Percentiles rank a stretch among this genome's conserved stretches.
Conservation (phyloP, 495 filamentous ascomycete species). For the Xylaria flabelliformis region DNA sequence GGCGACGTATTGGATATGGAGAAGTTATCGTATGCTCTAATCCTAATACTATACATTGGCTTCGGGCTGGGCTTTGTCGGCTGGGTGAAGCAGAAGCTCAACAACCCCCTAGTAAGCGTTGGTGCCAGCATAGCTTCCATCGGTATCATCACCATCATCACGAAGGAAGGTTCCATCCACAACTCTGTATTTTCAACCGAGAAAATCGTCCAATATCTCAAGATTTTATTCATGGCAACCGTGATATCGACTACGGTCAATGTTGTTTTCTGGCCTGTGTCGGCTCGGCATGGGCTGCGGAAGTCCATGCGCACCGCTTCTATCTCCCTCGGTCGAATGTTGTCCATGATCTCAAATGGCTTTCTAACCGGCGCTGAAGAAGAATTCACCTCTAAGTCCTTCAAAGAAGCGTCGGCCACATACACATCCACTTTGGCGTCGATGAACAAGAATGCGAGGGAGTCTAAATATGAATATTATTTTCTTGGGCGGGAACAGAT, state of each 20-base stretch:
- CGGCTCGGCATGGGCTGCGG: constrained; percentile 76
- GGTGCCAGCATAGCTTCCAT: constrained; percentile 90
- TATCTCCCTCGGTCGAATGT: constrained; percentile 77
- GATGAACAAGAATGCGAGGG: constrained; percentile 80
- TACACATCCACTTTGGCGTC: constrained; percentile 74
- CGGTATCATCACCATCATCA: constrained; percentile 88
- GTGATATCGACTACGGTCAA: constrained; percentile 76
- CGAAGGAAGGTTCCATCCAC: constrained; percentile 89
- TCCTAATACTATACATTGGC: constrained; percentile 86
- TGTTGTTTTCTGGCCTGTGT: constrained; percentile 79
- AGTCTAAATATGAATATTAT: constrained; percentile 91
- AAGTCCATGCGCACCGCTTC: constrained; percentile 77
- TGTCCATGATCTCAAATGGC: constrained; percentile 80
- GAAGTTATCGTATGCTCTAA: constrained; percentile 76
- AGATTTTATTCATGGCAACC: constrained; percentile 90
- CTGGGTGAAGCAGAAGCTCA: constrained; percentile 88
- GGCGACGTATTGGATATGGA: constrained; percentile 67
- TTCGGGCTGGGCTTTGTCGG: constrained; percentile 89
- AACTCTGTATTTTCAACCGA: constrained; percentile 76
- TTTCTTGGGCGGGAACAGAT: constrained; percentile 81
- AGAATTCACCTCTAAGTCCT: constrained; percentile 68
- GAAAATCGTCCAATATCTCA: constrained; percentile 86
- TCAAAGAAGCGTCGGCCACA: constrained; percentile 66
- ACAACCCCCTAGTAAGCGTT: constrained; percentile 87
- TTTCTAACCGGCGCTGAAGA: constrained; percentile 87